A percentile compares a stretch with the other conserved stretches of the same genome.
Conservation (phyloP, 1,139 yeast species). For the Spencermartinsiella ligniputridi region DNA sequence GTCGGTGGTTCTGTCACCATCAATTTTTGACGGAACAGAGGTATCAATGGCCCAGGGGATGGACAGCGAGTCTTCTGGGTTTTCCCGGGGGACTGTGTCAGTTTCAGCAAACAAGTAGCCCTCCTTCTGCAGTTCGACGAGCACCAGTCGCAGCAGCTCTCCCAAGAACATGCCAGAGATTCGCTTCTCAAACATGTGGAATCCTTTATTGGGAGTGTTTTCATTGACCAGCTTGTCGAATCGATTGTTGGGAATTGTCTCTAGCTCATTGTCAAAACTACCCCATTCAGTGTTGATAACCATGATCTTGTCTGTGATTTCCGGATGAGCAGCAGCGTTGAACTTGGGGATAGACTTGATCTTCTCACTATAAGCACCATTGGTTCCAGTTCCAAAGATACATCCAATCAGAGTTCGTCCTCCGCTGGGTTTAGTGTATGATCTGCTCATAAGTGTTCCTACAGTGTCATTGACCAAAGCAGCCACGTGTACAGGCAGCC, state of each 20-base stretch:
- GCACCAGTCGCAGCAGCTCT: slow-evolving; percentile 70
- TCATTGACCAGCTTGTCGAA: slow-evolving; percentile 70
- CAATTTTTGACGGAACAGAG: slow-evolving; percentile 78
- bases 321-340: slow-evolving; percentile 42
- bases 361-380: slow-evolving; percentile 85
- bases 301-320: slow-evolving; percentile 60
- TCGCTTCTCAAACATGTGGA: slow-evolving; percentile 88
- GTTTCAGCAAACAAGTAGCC: slow-evolving; percentile 46
- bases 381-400: slow-evolving; percentile 94
- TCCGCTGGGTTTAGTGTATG: slow-evolving; percentile 64
- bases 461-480: slow-evolving; percentile 95
- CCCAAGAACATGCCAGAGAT: slow-evolving; percentile 94
- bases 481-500: slow-evolving; percentile 66
- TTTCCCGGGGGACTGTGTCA: slow-evolving; percentile 10
- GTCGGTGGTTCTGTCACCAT: slow-evolving; percentile 72
- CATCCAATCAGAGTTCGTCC: slow-evolving; percentile 78
- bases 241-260: slow-evolving; percentile 66
- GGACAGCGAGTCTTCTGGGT: slow-evolving; percentile 47
- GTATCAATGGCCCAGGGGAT: slow-evolving; percentile 76
- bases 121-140: slow-evolving; percentile 60
- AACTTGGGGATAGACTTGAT: slow-evolving; percentile 68
- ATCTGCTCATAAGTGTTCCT: slow-evolving; percentile 83
- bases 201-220: slow-evolving; percentile 74
- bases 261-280: slow-evolving; percentile 77
- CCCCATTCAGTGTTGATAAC: slow-evolving; percentile 97